Conservation (phyloP, 441 rosid genomes). For the Metrosideros polymorpha region DNA sequence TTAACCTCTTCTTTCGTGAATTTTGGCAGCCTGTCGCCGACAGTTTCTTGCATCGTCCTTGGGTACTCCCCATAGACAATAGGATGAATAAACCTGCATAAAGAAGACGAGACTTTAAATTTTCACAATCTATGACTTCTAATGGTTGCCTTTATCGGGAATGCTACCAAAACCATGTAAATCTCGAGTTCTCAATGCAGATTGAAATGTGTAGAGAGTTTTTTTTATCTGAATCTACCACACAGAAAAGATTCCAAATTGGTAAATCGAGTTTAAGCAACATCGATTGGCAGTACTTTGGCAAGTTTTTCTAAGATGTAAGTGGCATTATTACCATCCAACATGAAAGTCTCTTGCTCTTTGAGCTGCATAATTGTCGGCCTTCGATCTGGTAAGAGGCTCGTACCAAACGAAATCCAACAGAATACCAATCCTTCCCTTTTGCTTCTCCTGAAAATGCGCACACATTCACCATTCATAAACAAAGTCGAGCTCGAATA, state of each 20-base stretch:
- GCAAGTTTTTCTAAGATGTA: not conserved
- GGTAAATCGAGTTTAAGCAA: not conserved
- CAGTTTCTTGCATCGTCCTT: conserved; percentile 66
- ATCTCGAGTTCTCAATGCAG: not conserved
- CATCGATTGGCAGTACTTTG: not conserved
- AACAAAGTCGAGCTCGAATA: not conserved
- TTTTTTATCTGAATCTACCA: not conserved
- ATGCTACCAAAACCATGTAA: not conserved
- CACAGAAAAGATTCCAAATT: not conserved
- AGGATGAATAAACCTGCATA: conserved; percentile 79
- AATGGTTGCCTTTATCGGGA: not conserved
- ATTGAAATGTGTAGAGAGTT: not conserved
- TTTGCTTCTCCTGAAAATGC: conserved; percentile 46
- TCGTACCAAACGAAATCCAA: conserved; percentile 95
- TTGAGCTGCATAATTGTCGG: conserved; percentile 83
- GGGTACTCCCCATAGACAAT: conserved; percentile 89
- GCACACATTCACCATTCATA: not conserved
- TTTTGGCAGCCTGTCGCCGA: conserved; percentile 62
- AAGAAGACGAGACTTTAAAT: not conserved
- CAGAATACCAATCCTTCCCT: conserved; percentile 83
- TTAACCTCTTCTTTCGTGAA: conserved; percentile 61
- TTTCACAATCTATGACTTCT: not conserved
- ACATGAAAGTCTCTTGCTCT: conserved; percentile 94
- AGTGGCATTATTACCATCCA: conserved; percentile 54
- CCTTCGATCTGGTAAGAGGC: conserved; percentile 81